These are phyloP conservation scores for Ustilago lituana DNA, from an alignment of 1,284 basidiomycete species.

Conservation along the genomic window DNA sequence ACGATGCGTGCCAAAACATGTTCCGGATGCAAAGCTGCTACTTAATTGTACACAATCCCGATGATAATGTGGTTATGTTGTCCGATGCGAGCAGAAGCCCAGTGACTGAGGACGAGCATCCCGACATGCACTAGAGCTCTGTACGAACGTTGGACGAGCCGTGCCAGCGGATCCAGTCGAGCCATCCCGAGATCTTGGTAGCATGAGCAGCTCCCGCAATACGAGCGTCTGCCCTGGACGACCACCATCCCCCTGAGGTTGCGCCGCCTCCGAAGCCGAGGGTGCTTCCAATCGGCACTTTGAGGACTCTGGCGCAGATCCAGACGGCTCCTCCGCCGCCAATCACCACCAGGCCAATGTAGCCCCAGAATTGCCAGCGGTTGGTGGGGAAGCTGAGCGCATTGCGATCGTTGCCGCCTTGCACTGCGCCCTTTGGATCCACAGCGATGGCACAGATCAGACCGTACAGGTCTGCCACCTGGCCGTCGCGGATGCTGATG, in stretches of 20 bases:
- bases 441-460: constrained; percentile 80
- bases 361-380: constrained; percentile 47
- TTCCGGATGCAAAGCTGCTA: too few relatives aligned
- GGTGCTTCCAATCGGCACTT: constrained; percentile 41
- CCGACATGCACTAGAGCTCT: too few relatives aligned
- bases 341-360: constrained; percentile 39
- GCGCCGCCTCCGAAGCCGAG: constrained; percentile 29
- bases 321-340: constrained; percentile 46
- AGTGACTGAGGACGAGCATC: too few relatives aligned
- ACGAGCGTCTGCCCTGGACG: constrained; percentile 16
- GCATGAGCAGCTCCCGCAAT: constrained; percentile 18
- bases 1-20: too few relatives aligned
- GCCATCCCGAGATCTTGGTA: constrained; percentile 36
- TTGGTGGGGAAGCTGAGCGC: constrained; percentile 45
- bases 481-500: constrained; percentile 76
- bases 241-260: constrained; percentile 25
- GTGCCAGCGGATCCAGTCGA: constrained; percentile 50
- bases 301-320: constrained; percentile 42
- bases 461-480: constrained; percentile 89
- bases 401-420: constrained; percentile 42
- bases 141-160: constrained; percentile 18
- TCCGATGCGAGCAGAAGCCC: too few relatives aligned
- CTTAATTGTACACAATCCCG: too few relatives aligned
- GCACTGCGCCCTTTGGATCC: constrained; percentile 60
- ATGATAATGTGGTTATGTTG: too few relatives aligned